A percentile compares a stretch with the other conserved stretches of the same genome.
Evolutionary conservation across 2,329 filamentous ascomycete genomes (phyloP).

Genomic region (Colletotrichum falcatum): DNA sequence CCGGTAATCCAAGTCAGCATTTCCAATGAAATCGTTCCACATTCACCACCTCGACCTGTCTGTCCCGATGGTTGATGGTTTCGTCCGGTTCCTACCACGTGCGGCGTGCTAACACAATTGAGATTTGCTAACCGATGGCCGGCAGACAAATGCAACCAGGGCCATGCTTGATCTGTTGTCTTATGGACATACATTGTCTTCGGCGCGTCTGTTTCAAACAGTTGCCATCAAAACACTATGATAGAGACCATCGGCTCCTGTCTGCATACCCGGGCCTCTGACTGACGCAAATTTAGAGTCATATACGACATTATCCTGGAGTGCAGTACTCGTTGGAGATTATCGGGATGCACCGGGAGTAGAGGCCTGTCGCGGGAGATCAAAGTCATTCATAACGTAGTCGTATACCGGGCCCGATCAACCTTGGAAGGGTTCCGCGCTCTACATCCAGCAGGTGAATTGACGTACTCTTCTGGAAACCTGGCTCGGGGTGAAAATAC

Average conservation of each 20-base stretch:
- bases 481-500: conserved; percentile 52
- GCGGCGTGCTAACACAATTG: not conserved
- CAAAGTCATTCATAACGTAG: conserved; percentile 53
- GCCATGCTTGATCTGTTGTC: not conserved
- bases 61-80: not conserved
- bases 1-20: too few relatives aligned
- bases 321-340: conserved; percentile 59
- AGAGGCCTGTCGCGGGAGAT: conserved; percentile 52
- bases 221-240: not conserved
- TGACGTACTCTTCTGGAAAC: conserved; percentile 14
- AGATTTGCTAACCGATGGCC: not conserved
- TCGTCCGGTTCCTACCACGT: not conserved
- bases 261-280: not conserved
- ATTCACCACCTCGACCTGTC: not conserved
- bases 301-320: conserved; percentile 54
- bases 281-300: not conserved
- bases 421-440: conserved; percentile 51
- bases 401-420: conserved; percentile 50
- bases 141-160: not conserved
- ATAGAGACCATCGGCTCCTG: not conserved
- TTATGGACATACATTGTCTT: not conserved
- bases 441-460: conserved; percentile 52
- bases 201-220: not conserved
- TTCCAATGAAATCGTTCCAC: not conserved
- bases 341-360: conserved; percentile 46